Evolutionary conservation across 352 stramenopile genomes (phyloP), one percentile per base, ranked within the genome.

Genomic region (Phytophthora niederhauseri): DNA sequence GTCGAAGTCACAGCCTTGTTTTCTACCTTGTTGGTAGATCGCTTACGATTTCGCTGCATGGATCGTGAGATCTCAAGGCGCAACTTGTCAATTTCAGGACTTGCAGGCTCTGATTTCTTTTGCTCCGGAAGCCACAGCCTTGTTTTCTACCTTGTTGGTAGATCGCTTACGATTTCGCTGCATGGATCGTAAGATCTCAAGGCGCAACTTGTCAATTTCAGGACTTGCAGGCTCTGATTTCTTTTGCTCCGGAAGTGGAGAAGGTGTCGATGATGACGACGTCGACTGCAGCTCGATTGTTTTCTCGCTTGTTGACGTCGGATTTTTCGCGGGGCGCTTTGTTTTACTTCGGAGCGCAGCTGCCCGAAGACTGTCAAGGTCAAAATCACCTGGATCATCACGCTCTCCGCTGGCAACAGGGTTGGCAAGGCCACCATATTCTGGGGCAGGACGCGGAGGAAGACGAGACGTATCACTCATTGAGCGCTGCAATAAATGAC

Each of bases 341-440:
- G 76, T 82, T 28, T 94, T 94, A 6, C 80, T 90, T 12, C 80
- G 78, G 15, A 93, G 67, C 1, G 84, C 87, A 17, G 85, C 84
- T 14, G 76, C 81, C 54, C 87, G 87, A 51, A 95, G 82, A 57
- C 70, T 87, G 45, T 93, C 80, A 30, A 95, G 72, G 68, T 93
- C 76, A 52, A 92, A 64, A 41, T 75, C 61, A 8, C 68, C 62
- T 2, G 68, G 65, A n/a, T 51, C 62, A 12, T 59, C 54, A 36
- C 63, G 28, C 26, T 75, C 52, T 26, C 36, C 63, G 17, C 8
- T 68, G 26, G 15, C 50, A 50, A 17, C 19, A 14, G 43, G 26
- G 17, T 64, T 66, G 15, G 34, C 34, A 24, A 4, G 20, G n/a
- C 12, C 24, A 41, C 4, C 38, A 34, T 9, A 36, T 46, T 24